A percentile compares a stretch with the other conserved stretches of the same genome.
phyloP scores from a whole-genome alignment of 768 basidiomycete genomes.

The Agrocybe pediades region DNA sequence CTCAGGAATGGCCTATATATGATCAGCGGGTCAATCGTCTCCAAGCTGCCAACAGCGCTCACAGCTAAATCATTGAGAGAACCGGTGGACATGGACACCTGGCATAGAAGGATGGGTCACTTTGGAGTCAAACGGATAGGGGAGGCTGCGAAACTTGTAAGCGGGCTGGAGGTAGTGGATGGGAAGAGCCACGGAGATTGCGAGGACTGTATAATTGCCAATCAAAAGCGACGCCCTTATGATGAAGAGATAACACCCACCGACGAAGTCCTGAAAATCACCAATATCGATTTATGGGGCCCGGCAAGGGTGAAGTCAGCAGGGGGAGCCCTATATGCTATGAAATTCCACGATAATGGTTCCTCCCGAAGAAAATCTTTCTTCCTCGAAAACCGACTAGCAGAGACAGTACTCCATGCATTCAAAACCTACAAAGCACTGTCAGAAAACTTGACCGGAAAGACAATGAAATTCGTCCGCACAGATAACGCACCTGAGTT shows the following conservation, averaged over 20 bases:
- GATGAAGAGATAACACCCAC: slow-evolving; percentile 18
- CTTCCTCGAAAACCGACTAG: slow-evolving; percentile 24
- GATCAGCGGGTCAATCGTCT: too few relatives aligned
- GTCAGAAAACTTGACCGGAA: slow-evolving; percentile 1
- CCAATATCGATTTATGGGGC: slow-evolving; percentile 28
- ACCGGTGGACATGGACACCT: neutral
- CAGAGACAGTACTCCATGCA: slow-evolving; percentile 10
- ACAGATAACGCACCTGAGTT: slow-evolving; percentile 15
- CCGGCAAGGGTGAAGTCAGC: slow-evolving; percentile 14
- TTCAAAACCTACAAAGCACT: slow-evolving; percentile 4
- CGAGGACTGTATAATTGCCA: slow-evolving; percentile 26
- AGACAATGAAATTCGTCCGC: slow-evolving; percentile 2
- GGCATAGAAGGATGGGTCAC: slow-evolving; percentile 30
- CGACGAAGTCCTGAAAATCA: slow-evolving; percentile 15
- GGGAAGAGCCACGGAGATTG: slow-evolving; percentile 12
- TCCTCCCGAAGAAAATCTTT: slow-evolving; percentile 9
- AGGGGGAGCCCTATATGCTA: slow-evolving; percentile 21
- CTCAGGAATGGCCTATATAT: too few relatives aligned
- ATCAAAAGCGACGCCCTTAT: slow-evolving; percentile 21
- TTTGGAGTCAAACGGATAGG: slow-evolving; percentile 5
- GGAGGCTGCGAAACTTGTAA: slow-evolving; percentile 12
- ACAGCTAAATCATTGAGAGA: too few relatives aligned
- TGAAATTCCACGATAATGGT: slow-evolving; percentile 23
- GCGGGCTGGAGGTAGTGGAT: slow-evolving; percentile 17
- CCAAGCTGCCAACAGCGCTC: too few relatives aligned